Conservation (phyloP, 345 rosid species). For the Abelmoschus esculentus region DNA sequence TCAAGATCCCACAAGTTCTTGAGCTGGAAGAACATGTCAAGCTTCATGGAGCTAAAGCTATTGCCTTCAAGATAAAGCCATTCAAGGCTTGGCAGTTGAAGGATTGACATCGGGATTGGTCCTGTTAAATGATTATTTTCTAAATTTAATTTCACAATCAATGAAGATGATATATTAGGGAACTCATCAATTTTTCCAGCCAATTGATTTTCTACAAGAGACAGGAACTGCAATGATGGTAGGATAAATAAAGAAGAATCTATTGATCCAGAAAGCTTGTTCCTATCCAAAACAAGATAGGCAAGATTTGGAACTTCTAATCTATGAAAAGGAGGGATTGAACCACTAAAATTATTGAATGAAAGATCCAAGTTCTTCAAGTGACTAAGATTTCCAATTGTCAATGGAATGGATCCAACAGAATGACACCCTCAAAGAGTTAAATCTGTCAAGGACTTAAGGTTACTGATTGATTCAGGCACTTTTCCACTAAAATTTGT, state of each 20-base stretch:
- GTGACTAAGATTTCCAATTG: background rate
- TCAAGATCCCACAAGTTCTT: fast-evolving
- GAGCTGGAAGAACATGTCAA: too few relatives aligned
- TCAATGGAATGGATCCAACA: too few relatives aligned
- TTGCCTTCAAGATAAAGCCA: too few relatives aligned
- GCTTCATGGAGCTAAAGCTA: too few relatives aligned
- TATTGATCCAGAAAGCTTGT: background rate
- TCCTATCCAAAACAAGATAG: background rate
- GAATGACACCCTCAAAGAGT: too few relatives aligned
- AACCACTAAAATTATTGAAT: background rate
- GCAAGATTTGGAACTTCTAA: background rate
- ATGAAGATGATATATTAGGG: background rate
- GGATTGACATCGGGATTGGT: background rate
- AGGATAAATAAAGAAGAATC: conserved; percentile 6
- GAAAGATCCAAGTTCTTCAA: fast-evolving
- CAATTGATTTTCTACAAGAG: background rate
- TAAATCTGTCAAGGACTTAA: too few relatives aligned
- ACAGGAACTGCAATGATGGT: background rate
- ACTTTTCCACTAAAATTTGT: background rate
- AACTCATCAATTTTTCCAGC: background rate
- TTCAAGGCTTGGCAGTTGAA: background rate
- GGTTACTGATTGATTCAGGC: background rate
- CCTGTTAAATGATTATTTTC: background rate
- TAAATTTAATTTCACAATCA: background rate
- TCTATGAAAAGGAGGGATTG: background rate